These are phyloP conservation scores for Colletotrichum cuscutae DNA, from an alignment of 2,329 filamentous ascomycete species.

Conservation along the genomic window DNA sequence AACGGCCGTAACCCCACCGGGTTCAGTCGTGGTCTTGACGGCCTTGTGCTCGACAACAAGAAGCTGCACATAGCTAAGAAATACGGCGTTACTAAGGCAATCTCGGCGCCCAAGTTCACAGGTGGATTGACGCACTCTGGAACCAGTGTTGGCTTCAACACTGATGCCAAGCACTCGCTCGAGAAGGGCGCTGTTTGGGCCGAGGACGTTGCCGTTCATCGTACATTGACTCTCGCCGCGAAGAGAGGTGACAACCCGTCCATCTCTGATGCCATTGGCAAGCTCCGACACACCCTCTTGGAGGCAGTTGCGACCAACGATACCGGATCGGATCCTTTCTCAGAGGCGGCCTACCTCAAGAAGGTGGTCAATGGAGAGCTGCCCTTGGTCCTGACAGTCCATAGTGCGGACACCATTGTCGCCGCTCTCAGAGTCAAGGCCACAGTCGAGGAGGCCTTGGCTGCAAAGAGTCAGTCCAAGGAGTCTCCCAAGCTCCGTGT, in stretches of 20 bases:
- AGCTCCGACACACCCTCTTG: slow-evolving; percentile 64
- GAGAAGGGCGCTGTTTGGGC: slow-evolving; percentile 62
- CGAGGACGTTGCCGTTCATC: slow-evolving; percentile 66
- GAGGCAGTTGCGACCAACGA: slow-evolving; percentile 55
- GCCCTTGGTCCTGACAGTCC: slow-evolving; percentile 67
- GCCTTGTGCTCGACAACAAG: slow-evolving; percentile 64
- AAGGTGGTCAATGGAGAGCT: slow-evolving; percentile 64
- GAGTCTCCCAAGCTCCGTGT: slow-evolving; percentile 54
- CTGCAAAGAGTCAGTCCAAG: slow-evolving; percentile 32
- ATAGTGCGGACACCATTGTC: slow-evolving; percentile 72
- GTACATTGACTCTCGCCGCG: slow-evolving; percentile 61
- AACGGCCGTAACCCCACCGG: slow-evolving; percentile 57
- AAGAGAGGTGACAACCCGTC: slow-evolving; percentile 59
- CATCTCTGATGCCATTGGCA: slow-evolving; percentile 64
- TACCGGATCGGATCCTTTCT: slow-evolving; percentile 51
- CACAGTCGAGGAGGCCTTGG: slow-evolving; percentile 59
- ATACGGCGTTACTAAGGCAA: slow-evolving; percentile 68
- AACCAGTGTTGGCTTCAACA: slow-evolving; percentile 68
- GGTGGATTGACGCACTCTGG: slow-evolving; percentile 59
- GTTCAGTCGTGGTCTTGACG: slow-evolving; percentile 70
- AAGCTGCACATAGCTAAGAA: slow-evolving; percentile 63
- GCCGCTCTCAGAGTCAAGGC: slow-evolving; percentile 68
- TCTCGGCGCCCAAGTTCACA: slow-evolving; percentile 64
- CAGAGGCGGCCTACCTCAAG: slow-evolving; percentile 61
- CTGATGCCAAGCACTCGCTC: slow-evolving; percentile 57